Conservation (phyloP, 2,329 filamentous ascomycete species). For the Fusarium agapanthi region DNA sequence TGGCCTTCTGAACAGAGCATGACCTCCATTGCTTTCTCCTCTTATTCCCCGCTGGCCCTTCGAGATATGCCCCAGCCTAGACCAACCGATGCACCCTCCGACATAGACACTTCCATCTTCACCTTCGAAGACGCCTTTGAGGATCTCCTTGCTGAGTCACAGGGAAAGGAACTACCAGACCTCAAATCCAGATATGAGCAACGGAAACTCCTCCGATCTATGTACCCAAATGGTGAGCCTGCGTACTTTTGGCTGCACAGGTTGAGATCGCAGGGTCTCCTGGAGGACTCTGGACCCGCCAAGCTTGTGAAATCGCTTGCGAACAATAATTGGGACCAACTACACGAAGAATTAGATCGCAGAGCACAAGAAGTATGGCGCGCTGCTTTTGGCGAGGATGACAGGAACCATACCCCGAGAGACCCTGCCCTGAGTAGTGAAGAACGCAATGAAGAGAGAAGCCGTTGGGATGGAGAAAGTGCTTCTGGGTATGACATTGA, state of each 20-base stretch:
- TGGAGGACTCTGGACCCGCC: slow-evolving; percentile 44
- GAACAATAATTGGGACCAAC: slow-evolving; percentile 41
- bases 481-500: background rate
- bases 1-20: slow-evolving; percentile 30
- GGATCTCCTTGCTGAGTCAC: slow-evolving; percentile 61
- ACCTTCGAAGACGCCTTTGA: slow-evolving; percentile 67
- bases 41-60: slow-evolving; percentile 49
- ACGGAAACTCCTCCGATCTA: slow-evolving; percentile 48
- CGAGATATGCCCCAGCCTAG: slow-evolving; percentile 57
- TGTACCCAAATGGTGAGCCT: slow-evolving; percentile 53
- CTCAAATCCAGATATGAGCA: slow-evolving; percentile 49
- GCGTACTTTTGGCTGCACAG: slow-evolving; percentile 53
- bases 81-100: slow-evolving; percentile 54
- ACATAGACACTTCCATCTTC: slow-evolving; percentile 51
- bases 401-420: slow-evolving; percentile 16
- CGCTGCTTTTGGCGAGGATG: slow-evolving; percentile 19
- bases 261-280: slow-evolving; percentile 50
- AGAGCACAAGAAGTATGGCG: slow-evolving; percentile 44
- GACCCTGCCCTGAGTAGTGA: background rate
- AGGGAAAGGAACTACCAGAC: slow-evolving; percentile 53
- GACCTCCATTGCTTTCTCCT: slow-evolving; percentile 37
- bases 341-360: slow-evolving; percentile 46
- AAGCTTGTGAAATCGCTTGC: slow-evolving; percentile 21
- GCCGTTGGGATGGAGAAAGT: background rate
- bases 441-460: slow-evolving; percentile 11